Conservation (phyloP, 177 flowering plant genomes). For the Vitis hybrid region DNA sequence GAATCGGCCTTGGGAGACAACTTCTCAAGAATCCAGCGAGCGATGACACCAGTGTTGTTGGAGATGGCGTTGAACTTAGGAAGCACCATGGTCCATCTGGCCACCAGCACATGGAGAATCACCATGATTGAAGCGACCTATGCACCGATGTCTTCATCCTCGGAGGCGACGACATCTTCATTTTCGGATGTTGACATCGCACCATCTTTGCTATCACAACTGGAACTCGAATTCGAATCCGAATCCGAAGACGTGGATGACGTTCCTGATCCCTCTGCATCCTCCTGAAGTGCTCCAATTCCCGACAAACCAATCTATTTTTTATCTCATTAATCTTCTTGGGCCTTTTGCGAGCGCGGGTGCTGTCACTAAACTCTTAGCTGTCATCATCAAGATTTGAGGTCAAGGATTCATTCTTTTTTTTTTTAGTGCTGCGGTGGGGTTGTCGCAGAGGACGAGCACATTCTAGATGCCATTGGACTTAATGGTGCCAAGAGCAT, state of each 20-base stretch:
- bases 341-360: constrained; percentile 27
- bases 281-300: constrained; percentile 27
- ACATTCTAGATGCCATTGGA: constrained; percentile 88
- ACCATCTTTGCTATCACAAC: constrained; percentile 28
- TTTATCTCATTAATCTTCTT: constrained; percentile 32
- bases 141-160: no score
- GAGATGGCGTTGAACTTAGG: constrained; percentile 91
- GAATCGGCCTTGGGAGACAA: constrained; percentile 64
- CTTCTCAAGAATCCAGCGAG: constrained; percentile 84
- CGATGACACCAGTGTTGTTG: constrained; percentile 84
- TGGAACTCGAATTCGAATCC: not conserved
- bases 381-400: constrained; percentile 9
- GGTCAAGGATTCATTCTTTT: no score
- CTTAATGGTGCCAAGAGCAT: constrained; percentile 75
- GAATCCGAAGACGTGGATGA: constrained; percentile 18
- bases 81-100: constrained; percentile 78
- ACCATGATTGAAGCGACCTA: constrained; percentile 42
- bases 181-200: constrained; percentile 64
- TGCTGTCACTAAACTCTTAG: constrained; percentile 2
- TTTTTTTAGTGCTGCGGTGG: not conserved
- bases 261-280: constrained; percentile 1
- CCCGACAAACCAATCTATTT: constrained; percentile 32
- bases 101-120: constrained; percentile 86
- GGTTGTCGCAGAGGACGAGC: constrained; percentile 89
- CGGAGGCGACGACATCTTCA: constrained; percentile 42